phyloP scores from a whole-genome alignment of 352 stramenopile genomes.

The Globisporangium sylvaticum region DNA sequence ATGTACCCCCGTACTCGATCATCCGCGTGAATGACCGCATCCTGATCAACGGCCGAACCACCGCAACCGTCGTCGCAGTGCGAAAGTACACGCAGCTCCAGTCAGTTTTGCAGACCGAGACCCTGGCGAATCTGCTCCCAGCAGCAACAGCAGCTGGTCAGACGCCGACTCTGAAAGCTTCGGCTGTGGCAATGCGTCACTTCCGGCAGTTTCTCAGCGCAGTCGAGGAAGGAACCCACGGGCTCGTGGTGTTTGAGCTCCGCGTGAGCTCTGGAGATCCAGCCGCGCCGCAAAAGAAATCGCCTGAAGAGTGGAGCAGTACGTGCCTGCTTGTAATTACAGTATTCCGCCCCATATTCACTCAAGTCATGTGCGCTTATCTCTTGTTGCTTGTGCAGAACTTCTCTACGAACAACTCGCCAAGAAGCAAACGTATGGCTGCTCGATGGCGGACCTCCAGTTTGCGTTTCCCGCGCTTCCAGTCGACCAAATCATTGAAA shows the following conservation, averaged over 20 bases:
- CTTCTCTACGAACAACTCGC: constrained; percentile 40
- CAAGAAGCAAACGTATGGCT: constrained; percentile 28
- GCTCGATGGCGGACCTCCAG: constrained; percentile 47
- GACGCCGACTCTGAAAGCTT: constrained; percentile 13
- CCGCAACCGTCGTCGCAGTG: constrained; percentile 38
- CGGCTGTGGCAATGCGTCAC: constrained; percentile 33
- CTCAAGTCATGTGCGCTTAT: neutral
- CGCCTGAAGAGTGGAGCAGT: constrained; percentile 58
- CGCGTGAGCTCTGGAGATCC: constrained; percentile 12
- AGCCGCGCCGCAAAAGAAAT: constrained; percentile 17
- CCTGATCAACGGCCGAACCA: constrained; percentile 48
- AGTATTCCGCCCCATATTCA: neutral
- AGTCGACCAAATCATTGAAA: constrained; percentile 43
- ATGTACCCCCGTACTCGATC: constrained; percentile 63
- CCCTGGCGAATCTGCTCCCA: constrained; percentile 42
- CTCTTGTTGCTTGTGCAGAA: constrained; percentile 20
- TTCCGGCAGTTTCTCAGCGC: constrained; percentile 63
- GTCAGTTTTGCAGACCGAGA: constrained; percentile 51
- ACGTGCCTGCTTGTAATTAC: constrained; percentile 13
- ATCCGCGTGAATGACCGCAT: constrained; percentile 66
- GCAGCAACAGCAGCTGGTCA: constrained; percentile 6
- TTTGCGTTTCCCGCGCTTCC: constrained; percentile 51
- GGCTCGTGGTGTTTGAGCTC: constrained; percentile 61
- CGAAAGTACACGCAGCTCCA: constrained; percentile 60
- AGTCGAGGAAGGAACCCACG: constrained; percentile 45